Base-by-base conservation (phyloP, 23 red algal species). In the Gracilaria domingensis region DNA sequence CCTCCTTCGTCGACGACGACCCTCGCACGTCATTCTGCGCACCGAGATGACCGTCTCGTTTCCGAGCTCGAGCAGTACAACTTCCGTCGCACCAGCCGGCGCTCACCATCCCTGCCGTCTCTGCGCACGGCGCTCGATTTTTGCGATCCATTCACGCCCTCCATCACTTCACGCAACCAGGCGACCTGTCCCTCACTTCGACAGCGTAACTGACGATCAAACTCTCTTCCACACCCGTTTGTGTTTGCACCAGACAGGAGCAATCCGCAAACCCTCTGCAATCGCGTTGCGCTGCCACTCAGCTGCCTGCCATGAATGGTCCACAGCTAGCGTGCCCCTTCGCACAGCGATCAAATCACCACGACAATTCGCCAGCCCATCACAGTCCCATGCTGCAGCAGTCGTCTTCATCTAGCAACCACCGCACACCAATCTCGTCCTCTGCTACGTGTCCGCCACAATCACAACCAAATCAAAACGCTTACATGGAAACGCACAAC, bases 1-100 rank as follows among this genome's bases (percentile, higher is more conserved):
- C 58, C 26, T 89, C 85, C 67, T 89, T 89, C 71, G 69, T 89
- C 39, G 71, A 89, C 36, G n/a, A 89, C 34, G 71, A 89, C 54
- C 85, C 85, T 39, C 85, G 54, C 67, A 80, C 70, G 20, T 80
- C 70, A 79, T 89, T 47, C 49, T 89, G 35, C 85, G 85, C 34
- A 89, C 85, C 20, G 71, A 89, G 23, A 78, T 89, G 70, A 89
- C 50, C 74, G 44, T 89, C 18, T 40, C 70, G 56, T 39, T 53
- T 12, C 44, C 34, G 66, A 89, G 60, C 75, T 89, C 0, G 85
- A 89, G 23, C 42, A 35, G 20, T 66, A 89, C 38, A 56, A 23
- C 24, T 55, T 21, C 49, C 67, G 18, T 36, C 48, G 9, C 25
- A 40, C 21, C 45, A 25, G 20, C 21, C 26, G 4, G 9, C 71